A percentile compares a stretch with the other conserved stretches of the same genome.
phyloP scores from a whole-genome alignment of 108 stramenopile genomes.

The Cyclotella choctawhatcheeana region DNA sequence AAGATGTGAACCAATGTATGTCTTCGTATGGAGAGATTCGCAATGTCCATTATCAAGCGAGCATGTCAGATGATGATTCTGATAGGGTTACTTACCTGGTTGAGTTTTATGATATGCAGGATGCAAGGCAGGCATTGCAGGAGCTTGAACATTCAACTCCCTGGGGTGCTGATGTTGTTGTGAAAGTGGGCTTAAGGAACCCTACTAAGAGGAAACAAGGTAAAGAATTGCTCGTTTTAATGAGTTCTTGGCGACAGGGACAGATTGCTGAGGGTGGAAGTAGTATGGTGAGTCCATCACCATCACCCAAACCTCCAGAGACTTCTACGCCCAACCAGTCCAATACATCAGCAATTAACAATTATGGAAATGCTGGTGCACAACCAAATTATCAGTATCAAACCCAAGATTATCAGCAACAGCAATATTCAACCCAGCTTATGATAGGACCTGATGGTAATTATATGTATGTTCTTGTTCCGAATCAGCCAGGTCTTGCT shows the following conservation, averaged over 20 bases:
- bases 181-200: slow-evolving; percentile 68
- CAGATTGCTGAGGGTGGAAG: background rate
- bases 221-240: slow-evolving; percentile 72
- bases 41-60: slow-evolving; percentile 59
- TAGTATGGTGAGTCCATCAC: slow-evolving; percentile 1
- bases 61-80: slow-evolving; percentile 27
- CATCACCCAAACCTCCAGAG: slow-evolving; percentile 17
- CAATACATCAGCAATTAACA: background rate
- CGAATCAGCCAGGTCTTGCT: slow-evolving; percentile 40
- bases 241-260: slow-evolving; percentile 80
- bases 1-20: slow-evolving; percentile 59
- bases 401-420: slow-evolving; percentile 30
- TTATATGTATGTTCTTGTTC: slow-evolving; percentile 69
- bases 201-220: slow-evolving; percentile 78
- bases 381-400: slow-evolving; percentile 26
- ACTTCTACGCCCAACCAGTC: background rate
- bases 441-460: slow-evolving; percentile 82
- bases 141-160: slow-evolving; percentile 83
- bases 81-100: slow-evolving; percentile 68
- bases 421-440: slow-evolving; percentile 55
- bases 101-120: slow-evolving; percentile 89
- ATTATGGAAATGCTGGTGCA: background rate
- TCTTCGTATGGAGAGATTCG: slow-evolving; percentile 83
- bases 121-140: slow-evolving; percentile 84
- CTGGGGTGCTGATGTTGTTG: slow-evolving; percentile 74